These are phyloP conservation scores for Croton laevigatus DNA, from an alignment of 441 rosid genomes.

Conservation along the genomic window DNA sequence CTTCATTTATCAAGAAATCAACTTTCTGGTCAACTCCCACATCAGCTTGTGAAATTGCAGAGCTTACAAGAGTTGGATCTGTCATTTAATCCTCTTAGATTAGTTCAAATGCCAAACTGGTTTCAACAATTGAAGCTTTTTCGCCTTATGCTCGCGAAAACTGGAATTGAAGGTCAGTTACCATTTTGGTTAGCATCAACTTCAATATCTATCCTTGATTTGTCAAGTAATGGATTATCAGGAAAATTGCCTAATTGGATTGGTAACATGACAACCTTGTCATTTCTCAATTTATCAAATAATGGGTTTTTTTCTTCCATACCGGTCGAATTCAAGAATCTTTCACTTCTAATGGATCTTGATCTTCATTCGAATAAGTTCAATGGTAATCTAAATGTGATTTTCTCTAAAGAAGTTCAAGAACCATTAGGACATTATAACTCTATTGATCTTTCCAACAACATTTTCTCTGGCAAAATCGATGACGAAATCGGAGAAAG, in stretches of 20 bases:
- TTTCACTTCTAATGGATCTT: constrained; percentile 50
- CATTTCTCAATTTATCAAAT: constrained; percentile 50
- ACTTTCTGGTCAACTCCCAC: constrained; percentile 40
- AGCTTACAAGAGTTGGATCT: constrained; percentile 44
- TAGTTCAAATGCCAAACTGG: constrained; percentile 41
- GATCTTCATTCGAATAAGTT: constrained; percentile 62
- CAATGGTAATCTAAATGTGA: constrained; percentile 30
- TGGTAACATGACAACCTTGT: constrained; percentile 48
- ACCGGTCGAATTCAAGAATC: constrained; percentile 47
- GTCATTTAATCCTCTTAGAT: constrained; percentile 45
- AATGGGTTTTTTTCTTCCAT: constrained; percentile 42
- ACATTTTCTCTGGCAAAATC: constrained; percentile 41
- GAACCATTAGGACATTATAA: constrained; percentile 48
- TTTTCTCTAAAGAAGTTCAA: constrained; percentile 36
- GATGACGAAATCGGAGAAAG: constrained; percentile 33
- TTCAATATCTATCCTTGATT: constrained; percentile 43
- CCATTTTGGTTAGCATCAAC: constrained; percentile 46
- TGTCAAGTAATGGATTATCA: constrained; percentile 46
- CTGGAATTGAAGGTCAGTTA: constrained; percentile 43
- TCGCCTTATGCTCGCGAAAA: constrained; percentile 35
- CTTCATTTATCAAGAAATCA: constrained; percentile 49
- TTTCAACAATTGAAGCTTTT: constrained; percentile 38
- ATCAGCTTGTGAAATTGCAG: constrained; percentile 35
- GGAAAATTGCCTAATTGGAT: constrained; percentile 49
- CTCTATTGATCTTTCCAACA: constrained; percentile 47